Evolutionary conservation across 495 filamentous ascomycete genomes (phyloP).

Genomic region (Niebla homalea): DNA sequence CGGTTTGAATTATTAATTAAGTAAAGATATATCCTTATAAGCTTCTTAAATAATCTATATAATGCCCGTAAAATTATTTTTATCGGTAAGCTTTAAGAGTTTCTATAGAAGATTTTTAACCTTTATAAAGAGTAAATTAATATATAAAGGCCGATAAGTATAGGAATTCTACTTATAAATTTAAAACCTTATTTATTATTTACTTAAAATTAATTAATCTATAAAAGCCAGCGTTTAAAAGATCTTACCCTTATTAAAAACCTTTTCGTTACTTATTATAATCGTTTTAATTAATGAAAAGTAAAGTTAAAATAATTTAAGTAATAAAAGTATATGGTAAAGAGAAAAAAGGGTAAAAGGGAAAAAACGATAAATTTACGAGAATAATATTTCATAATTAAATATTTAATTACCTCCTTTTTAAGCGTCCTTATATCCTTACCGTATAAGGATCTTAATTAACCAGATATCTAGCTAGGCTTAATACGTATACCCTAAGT

Average conservation of each 20-base stretch:
- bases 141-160: not conserved
- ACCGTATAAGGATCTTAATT: too few relatives aligned
- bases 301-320: too few relatives aligned
- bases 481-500: not conserved
- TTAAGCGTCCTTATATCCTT: not conserved
- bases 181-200: not conserved
- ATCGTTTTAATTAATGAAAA: not conserved
- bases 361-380: not conserved
- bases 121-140: not conserved
- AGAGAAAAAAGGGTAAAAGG: not conserved
- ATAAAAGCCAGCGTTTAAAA: not conserved
- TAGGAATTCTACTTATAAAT: not conserved
- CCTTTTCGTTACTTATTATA: not conserved
- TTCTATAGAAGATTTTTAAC: not conserved
- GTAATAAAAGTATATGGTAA: too few relatives aligned
- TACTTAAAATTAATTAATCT: not conserved
- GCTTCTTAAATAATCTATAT: not conserved
- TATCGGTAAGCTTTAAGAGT: not conserved
- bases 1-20: too few relatives aligned
- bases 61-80: not conserved
- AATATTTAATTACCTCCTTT: not conserved
- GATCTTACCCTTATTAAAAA: not conserved
- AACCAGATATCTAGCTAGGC: too few relatives aligned
- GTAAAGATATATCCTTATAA: too few relatives aligned
- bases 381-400: not conserved